Base-by-base conservation (phyloP, 2,329 filamentous ascomycete species). In the Ophiostoma pallidulum region DNA sequence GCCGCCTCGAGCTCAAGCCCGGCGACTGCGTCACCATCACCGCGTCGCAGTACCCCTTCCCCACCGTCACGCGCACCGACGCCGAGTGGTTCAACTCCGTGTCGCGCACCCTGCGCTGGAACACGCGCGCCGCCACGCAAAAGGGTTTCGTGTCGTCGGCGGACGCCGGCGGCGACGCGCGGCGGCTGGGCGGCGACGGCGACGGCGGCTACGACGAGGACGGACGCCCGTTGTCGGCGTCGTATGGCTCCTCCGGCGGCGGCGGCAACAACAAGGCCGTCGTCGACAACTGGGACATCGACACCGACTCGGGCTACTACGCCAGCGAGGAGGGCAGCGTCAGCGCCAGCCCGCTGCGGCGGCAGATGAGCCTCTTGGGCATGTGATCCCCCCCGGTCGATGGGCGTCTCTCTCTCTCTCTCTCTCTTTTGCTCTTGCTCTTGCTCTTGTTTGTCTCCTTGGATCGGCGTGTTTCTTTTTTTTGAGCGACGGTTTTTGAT, bases 241-340 rank as follows among this genome's bases (percentile, higher is more conserved):
- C n/a, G n/a, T n/a, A n/a, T n/a, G n/a, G n/a, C n/a, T n/a, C n/a
- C n/a, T n/a, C n/a, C n/a, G n/a, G n/a, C n/a, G n/a, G n/a, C n/a
- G n/a, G n/a, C n/a, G n/a, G n/a, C n/a, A n/a, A n/a, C n/a, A n/a
- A n/a, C n/a, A n/a, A n/a, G n/a, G n/a, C n/a, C n/a, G n/a, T n/a
- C n/a, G n/a, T n/a, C n/a, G n/a, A n/a, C n/a, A n/a, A 86, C 51
- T 97, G 92, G 81, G 92, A 98, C 61, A 97, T 98, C 56, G 92
- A 97, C 63, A 91, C 92, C 26, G 91, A 95, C 57, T 81, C 77
- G 40, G 79, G 75, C 32, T 82, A 73, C 60, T 80, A 82, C 60
- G 75, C 78, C 31, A 88, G 83, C 58, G 84, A 89, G 62, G 84
- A 87, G 52, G 82, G 78, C 44, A 84, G 80, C 58, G 76, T 69